Conservation (phyloP, 1,284 basidiomycete genomes). For the Malassezia restricta region DNA sequence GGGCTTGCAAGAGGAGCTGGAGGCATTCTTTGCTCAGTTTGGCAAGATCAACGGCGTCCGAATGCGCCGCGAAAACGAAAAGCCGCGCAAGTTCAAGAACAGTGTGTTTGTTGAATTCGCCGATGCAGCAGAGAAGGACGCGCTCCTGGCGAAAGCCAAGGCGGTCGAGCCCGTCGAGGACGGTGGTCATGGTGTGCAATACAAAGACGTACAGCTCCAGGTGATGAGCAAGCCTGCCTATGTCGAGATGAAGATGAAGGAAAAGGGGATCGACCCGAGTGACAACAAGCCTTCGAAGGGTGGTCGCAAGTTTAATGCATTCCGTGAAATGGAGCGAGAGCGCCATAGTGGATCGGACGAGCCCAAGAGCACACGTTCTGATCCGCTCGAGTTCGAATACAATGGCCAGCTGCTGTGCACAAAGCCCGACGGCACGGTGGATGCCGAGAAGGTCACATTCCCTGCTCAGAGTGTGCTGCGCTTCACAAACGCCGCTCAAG, state of each 20-base stretch:
- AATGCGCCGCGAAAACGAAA: conserved; percentile 58
- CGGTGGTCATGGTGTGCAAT: conserved; percentile 28
- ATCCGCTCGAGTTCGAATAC: conserved; percentile 47
- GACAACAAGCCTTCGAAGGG: conserved; percentile 48
- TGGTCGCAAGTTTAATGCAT: conserved; percentile 63
- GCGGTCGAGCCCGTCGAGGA: conserved; percentile 27
- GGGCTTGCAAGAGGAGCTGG: conserved; percentile 62
- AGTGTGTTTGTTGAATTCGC: conserved; percentile 88
- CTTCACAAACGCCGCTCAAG: conserved; percentile 50
- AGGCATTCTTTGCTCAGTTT: conserved; percentile 69
- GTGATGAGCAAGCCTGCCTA: conserved; percentile 70
- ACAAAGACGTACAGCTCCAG: conserved; percentile 50
- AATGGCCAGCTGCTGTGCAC: conserved; percentile 52
- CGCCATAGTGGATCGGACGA: conserved; percentile 32
- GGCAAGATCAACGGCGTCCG: conserved; percentile 74
- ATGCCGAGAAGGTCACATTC: conserved; percentile 56
- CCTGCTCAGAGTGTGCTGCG: conserved; percentile 63
- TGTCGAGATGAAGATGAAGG: conserved; percentile 92
- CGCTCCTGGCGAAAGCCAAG: conserved; percentile 64
- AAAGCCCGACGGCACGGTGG: conserved; percentile 58
- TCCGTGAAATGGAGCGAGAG: conserved; percentile 61
- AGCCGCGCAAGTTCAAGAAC: conserved; percentile 73
- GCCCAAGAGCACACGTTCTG: conserved; percentile 45
- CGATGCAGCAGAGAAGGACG: conserved; percentile 59
- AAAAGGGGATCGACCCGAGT: conserved; percentile 62